These are phyloP conservation scores for Sphaceloma murrayae DNA, from an alignment of 2,329 filamentous ascomycete genomes.

Conservation along the genomic window DNA sequence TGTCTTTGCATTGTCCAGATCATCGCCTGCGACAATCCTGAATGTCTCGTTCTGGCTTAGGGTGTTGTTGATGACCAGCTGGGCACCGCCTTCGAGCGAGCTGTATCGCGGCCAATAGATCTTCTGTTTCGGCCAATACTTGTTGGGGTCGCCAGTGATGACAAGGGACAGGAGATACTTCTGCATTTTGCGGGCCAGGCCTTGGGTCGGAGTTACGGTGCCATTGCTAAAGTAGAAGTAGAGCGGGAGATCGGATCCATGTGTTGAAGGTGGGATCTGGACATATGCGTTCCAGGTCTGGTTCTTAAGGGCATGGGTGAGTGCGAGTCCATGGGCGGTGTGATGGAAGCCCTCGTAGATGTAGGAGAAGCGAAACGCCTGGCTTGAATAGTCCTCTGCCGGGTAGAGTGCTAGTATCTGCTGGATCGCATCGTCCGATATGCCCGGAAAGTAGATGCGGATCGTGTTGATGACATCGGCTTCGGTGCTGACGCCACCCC, in stretches of 20 bases:
- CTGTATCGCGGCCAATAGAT: conserved; percentile 29
- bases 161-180: conserved; percentile 28
- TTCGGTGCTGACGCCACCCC: conserved; percentile 27
- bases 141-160: conserved; percentile 27
- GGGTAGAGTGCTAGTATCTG: conserved; percentile 28
- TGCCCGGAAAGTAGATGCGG: conserved; percentile 29
- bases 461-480: conserved; percentile 28
- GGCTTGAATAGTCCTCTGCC: conserved; percentile 29
- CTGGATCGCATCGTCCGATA: conserved; percentile 29
- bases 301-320: conserved; percentile 30
- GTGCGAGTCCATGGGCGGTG: conserved; percentile 29
- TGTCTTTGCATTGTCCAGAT: conserved; percentile 28
- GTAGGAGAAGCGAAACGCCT: conserved; percentile 30
- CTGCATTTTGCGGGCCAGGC: conserved; percentile 25
- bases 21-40: conserved; percentile 21
- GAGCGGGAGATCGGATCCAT: conserved; percentile 32
- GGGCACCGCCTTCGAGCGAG: conserved; percentile 20
- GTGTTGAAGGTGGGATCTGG: conserved; percentile 26
- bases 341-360: conserved; percentile 32
- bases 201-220: conserved; percentile 18
- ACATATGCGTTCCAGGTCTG: conserved; percentile 32
- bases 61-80: conserved; percentile 30
- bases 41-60: conserved; percentile 22
- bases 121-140: conserved; percentile 29
- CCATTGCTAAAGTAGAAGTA: conserved; percentile 29